Evolutionary conservation across 1,139 yeast species (phyloP).

Genomic region (Sugiyamaella sp.): DNA sequence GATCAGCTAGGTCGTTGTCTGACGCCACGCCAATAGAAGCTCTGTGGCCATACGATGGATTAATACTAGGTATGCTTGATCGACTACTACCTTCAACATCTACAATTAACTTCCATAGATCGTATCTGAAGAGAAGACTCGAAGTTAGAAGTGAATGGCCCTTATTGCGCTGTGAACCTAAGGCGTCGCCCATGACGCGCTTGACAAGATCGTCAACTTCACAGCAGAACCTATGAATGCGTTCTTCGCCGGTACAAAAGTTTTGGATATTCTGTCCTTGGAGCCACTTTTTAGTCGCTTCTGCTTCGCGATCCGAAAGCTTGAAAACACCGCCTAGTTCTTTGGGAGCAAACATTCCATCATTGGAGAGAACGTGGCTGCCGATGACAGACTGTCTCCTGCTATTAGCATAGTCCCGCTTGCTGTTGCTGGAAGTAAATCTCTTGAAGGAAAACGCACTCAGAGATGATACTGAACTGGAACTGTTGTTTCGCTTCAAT

Average conservation of each 20-base stretch:
- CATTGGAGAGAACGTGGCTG: conserved; percentile 3
- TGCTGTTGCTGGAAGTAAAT: conserved; percentile 30
- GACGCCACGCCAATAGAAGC: conserved; percentile 25
- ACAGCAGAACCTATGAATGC: conserved; percentile 43
- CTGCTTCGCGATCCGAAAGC: conserved; percentile 44
- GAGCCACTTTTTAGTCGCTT: conserved; percentile 40
- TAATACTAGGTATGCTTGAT: conserved; percentile 27
- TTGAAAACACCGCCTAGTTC: conserved; percentile 40
- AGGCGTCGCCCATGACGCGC: conserved; percentile 40
- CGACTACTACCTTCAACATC: conserved; percentile 36
- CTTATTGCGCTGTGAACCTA: conserved; percentile 30
- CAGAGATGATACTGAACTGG: conserved; percentile 30
- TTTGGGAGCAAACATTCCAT: conserved; percentile 39
- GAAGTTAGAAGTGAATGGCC: conserved; percentile 38
- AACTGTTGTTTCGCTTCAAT: conserved; percentile 31
- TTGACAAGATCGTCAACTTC: conserved; percentile 43
- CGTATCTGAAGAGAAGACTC: conserved; percentile 34
- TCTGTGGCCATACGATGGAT: conserved; percentile 22
- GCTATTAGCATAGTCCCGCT: conserved; percentile 28
- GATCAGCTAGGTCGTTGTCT: conserved; percentile 22
- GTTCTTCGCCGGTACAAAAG: conserved; percentile 44
- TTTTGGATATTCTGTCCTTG: conserved; percentile 42
- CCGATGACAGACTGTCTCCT: conserved; percentile 39
- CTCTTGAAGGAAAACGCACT: conserved; percentile 36
- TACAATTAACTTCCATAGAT: conserved; percentile 36